Percentiles rank a stretch among this genome's conserved stretches.
phyloP scores from a whole-genome alignment of 2,329 filamentous ascomycete species.

The Chaetothyriales sp. region DNA sequence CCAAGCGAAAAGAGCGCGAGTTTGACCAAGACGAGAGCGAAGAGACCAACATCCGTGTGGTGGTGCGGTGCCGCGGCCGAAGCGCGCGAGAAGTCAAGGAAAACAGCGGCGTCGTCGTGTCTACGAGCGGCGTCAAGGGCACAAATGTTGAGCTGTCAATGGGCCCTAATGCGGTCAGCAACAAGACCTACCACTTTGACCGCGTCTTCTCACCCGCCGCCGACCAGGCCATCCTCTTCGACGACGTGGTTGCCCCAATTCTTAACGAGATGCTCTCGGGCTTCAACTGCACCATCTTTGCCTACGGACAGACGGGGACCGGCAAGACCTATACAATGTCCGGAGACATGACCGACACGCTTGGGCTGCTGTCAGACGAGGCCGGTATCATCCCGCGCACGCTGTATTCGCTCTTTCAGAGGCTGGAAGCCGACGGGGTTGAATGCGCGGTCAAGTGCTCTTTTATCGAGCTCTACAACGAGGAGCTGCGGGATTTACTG shows the following conservation, averaged over 20 bases:
- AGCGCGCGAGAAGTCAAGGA: slow-evolving; percentile 86
- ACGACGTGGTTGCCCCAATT: slow-evolving; percentile 87
- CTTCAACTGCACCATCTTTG: slow-evolving; percentile 97
- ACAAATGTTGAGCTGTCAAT: slow-evolving; percentile 74
- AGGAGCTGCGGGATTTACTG: slow-evolving; percentile 82
- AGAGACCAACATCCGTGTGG: slow-evolving; percentile 95
- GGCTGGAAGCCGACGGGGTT: slow-evolving; percentile 59
- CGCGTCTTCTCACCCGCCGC: slow-evolving; percentile 92
- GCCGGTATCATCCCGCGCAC: slow-evolving; percentile 93
- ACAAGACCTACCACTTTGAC: slow-evolving; percentile 94
- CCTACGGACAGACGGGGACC: slow-evolving; percentile 93
- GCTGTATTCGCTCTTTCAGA: slow-evolving; percentile 71
- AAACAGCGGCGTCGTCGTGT: slow-evolving; percentile 85
- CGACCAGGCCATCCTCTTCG: slow-evolving; percentile 85
- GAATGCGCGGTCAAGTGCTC: slow-evolving; percentile 94
- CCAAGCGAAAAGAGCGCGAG: slow-evolving; percentile 77
- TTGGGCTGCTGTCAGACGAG: slow-evolving; percentile 73
- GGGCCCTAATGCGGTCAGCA: slow-evolving; percentile 81
- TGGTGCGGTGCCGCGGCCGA: slow-evolving; percentile 82
- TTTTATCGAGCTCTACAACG: slow-evolving; percentile 97
- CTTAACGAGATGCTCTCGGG: slow-evolving; percentile 89
- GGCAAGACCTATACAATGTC: slow-evolving; percentile 99
- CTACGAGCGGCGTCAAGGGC: slow-evolving; percentile 74
- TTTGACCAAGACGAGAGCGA: slow-evolving; percentile 56
- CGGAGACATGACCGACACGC: slow-evolving; percentile 78